Percentiles rank a stretch among this genome's conserved stretches.
Evolutionary conservation across 2,329 filamentous ascomycete species (phyloP).

Genomic region (Diaporthe aspalathi): DNA sequence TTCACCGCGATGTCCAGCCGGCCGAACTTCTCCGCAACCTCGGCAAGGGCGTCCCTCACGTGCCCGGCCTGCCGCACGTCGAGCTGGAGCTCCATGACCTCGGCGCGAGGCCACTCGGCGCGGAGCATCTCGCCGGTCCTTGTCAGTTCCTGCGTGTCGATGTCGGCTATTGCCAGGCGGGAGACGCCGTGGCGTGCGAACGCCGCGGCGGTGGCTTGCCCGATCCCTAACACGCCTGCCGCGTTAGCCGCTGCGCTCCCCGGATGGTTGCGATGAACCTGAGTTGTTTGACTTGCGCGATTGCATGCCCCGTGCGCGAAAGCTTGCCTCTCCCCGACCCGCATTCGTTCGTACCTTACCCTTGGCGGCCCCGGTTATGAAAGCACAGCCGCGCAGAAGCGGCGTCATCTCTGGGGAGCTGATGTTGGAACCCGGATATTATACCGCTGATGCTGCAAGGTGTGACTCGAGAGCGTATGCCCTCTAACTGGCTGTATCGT

Average conservation of each 20-base stretch:
- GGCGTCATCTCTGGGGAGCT: neutral
- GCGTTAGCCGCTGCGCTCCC: neutral
- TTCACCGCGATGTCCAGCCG: constrained; percentile 14
- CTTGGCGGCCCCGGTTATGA: constrained; percentile 18
- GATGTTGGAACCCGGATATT: no score
- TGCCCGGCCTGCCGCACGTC: constrained; percentile 2
- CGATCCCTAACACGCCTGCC: neutral
- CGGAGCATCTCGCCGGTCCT: neutral
- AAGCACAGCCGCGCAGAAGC: neutral
- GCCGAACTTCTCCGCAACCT: neutral
- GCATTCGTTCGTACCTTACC: neutral
- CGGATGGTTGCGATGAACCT: no score
- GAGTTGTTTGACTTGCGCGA: neutral
- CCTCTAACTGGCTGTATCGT: neutral
- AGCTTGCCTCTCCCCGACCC: neutral
- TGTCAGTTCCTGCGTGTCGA: neutral
- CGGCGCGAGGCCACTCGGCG: neutral
- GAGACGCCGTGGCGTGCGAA: constrained; percentile 1
- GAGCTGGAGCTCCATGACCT: constrained; percentile 8
- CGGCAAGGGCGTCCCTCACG: neutral
- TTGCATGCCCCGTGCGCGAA: no score
- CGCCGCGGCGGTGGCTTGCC: neutral
- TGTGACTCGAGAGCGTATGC: no score
- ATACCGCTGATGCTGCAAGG: no score
- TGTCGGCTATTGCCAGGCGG: constrained; percentile 2